Evolutionary conservation across 768 basidiomycete species (phyloP).

Genomic region (Boletus barrowsii): DNA sequence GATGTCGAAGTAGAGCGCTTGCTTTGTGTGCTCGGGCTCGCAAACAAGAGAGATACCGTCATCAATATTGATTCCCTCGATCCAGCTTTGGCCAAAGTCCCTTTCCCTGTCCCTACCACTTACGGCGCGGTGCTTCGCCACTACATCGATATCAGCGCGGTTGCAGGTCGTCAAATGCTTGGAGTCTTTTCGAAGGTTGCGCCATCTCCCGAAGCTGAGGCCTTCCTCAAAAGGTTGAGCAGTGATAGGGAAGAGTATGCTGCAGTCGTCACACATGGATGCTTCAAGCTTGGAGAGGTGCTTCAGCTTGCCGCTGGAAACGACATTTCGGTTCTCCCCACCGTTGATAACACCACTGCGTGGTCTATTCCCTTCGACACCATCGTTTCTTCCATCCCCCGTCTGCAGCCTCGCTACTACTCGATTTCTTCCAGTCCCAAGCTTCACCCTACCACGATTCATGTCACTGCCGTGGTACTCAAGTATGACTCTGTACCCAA

Average conservation of each 20-base stretch:
- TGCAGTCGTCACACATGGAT: conserved; percentile 69
- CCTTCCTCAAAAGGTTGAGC: conserved; percentile 70
- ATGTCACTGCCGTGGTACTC: conserved; percentile 93
- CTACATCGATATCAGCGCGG: conserved; percentile 95
- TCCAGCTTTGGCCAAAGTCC: conserved; percentile 95
- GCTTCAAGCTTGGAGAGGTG: conserved; percentile 90
- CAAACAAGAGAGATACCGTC: conserved; percentile 74
- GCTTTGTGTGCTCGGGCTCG: conserved; percentile 80
- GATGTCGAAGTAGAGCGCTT: conserved; percentile 89
- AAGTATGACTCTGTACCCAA: conserved; percentile 76
- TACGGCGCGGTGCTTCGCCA: conserved; percentile 91
- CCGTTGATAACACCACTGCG: conserved; percentile 68
- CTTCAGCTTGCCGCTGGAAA: conserved; percentile 89
- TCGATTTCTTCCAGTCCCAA: conserved; percentile 99
- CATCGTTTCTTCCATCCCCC: conserved; percentile 88
- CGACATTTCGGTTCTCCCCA: conserved; percentile 54
- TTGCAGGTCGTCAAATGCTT: conserved; percentile 92
- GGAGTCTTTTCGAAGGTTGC: conserved; percentile 86
- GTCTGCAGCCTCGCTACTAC: conserved; percentile 96
- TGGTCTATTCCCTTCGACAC: conserved; percentile 98
- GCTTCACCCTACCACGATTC: conserved; percentile 81
- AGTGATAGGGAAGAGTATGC: conserved; percentile 87
- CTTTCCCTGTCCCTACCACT: conserved; percentile 96
- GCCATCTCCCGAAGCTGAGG: conserved; percentile 74
- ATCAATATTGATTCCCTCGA: conserved; percentile 97